Conservation (phyloP, 305 asterid genomes). For the Fraxinus sp. region DNA sequence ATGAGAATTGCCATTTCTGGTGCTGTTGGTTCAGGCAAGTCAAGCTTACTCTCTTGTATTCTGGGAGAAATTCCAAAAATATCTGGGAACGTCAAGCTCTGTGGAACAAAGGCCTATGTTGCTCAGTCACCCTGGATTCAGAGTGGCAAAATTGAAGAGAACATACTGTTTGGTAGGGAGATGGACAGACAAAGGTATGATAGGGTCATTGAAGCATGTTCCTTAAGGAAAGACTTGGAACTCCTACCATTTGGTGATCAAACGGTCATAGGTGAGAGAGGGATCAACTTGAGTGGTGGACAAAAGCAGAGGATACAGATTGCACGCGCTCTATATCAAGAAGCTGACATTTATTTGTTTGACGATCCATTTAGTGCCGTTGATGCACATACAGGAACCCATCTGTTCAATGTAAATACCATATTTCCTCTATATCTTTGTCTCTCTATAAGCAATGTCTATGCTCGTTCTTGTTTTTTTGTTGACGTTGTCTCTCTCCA, state of each 20-base stretch:
- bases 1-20: constrained; percentile 92
- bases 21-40: constrained; percentile 84
- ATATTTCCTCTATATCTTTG: not conserved
- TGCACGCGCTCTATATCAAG: constrained; percentile 87
- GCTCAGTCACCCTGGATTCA: constrained; percentile 94
- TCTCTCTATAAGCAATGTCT: not conserved
- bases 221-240: constrained; percentile 72
- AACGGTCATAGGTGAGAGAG: constrained; percentile 79
- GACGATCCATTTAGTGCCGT: constrained; percentile 96
- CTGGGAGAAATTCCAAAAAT: constrained; percentile 76
- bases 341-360: constrained; percentile 73
- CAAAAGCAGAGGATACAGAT: constrained; percentile 91
- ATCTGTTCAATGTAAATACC: constrained; percentile 66
- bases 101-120: constrained; percentile 77
- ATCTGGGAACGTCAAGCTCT: constrained; percentile 53
- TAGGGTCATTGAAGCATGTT: constrained; percentile 65
- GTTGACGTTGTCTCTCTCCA: not conserved
- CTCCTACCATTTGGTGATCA: constrained; percentile 75
- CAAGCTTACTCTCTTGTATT: constrained; percentile 71
- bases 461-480: not conserved
- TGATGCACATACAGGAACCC: constrained; percentile 93
- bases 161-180: constrained; percentile 69
- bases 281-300: constrained; percentile 85
- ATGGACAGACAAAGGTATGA: constrained; percentile 62
- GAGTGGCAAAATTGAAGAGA: constrained; percentile 81